Percentiles rank a stretch among this genome's conserved stretches.
phyloP scores from a whole-genome alignment of 2,329 filamentous ascomycete species.

The Pseudogymnoascus sp. region DNA sequence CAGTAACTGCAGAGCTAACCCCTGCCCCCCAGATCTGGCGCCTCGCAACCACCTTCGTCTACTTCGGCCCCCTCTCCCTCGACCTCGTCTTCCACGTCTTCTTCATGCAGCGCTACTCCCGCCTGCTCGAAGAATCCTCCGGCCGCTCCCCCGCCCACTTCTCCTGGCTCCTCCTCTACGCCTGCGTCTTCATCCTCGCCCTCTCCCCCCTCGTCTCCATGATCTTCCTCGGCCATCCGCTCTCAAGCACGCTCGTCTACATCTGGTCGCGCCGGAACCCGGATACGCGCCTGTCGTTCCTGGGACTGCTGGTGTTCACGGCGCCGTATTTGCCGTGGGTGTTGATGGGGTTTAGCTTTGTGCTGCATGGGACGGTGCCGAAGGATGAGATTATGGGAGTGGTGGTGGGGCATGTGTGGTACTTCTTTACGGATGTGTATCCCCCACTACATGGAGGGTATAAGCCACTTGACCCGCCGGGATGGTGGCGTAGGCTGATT shows the following conservation, averaged over 20 bases:
- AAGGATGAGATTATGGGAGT: slow-evolving; percentile 97
- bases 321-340: slow-evolving; percentile 96
- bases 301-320: slow-evolving; percentile 83
- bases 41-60: slow-evolving; percentile 90
- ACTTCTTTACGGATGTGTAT: slow-evolving; percentile 96
- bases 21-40: slow-evolving; percentile 71
- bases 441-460: slow-evolving; percentile 80
- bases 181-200: slow-evolving; percentile 67
- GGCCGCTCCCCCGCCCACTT: slow-evolving; percentile 87
- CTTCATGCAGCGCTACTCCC: slow-evolving; percentile 93
- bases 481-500: slow-evolving; percentile 61
- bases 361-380: slow-evolving; percentile 82
- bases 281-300: slow-evolving; percentile 78
- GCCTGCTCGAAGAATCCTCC: slow-evolving; percentile 90
- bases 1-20: slow-evolving; percentile 10
- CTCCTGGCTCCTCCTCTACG: slow-evolving; percentile 86
- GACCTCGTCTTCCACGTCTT: slow-evolving; percentile 97
- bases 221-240: slow-evolving; percentile 86
- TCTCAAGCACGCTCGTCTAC: slow-evolving; percentile 90
- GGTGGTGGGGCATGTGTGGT: slow-evolving; percentile 92
- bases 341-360: slow-evolving; percentile 80
- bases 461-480: slow-evolving; percentile 78
- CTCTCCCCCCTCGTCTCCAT: slow-evolving; percentile 84
- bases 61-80: slow-evolving; percentile 89
- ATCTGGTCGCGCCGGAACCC: slow-evolving; percentile 97